Conservation (phyloP, 1,284 basidiomycete genomes). For the Cronartium quercuum region DNA sequence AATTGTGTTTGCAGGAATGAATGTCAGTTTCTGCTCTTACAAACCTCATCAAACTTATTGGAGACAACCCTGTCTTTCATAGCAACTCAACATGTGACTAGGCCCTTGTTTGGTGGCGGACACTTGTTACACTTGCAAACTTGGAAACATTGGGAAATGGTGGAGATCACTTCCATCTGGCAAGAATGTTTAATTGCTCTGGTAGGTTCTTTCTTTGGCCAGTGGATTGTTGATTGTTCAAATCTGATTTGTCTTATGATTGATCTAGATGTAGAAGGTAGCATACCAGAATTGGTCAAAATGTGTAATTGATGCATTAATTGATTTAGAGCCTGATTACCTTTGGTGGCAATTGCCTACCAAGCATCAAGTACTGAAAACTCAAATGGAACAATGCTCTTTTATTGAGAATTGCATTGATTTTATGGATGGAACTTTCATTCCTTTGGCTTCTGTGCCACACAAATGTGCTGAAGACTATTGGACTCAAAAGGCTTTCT, state of each 20-base stretch:
- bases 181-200: background rate
- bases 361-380: background rate
- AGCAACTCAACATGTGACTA: background rate
- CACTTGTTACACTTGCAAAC: background rate
- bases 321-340: background rate
- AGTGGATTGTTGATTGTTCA: too few species aligned
- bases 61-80: background rate
- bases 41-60: background rate
- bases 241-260: too few species aligned
- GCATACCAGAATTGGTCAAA: background rate
- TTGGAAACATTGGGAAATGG: background rate
- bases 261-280: background rate
- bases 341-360: background rate
- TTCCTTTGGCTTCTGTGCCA: background rate
- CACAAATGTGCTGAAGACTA: background rate
- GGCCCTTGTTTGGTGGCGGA: background rate
- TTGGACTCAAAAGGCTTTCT: background rate
- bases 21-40: background rate
- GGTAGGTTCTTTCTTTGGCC: background rate
- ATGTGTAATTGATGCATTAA: background rate
- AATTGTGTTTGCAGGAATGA: background rate
- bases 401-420: background rate
- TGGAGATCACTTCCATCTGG: background rate
- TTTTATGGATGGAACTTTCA: background rate
- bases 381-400: background rate